Evolutionary conservation across 2,329 filamentous ascomycete genomes (phyloP), one percentile per base, ranked within the genome.

Genomic region (Penicillium digitatum): DNA sequence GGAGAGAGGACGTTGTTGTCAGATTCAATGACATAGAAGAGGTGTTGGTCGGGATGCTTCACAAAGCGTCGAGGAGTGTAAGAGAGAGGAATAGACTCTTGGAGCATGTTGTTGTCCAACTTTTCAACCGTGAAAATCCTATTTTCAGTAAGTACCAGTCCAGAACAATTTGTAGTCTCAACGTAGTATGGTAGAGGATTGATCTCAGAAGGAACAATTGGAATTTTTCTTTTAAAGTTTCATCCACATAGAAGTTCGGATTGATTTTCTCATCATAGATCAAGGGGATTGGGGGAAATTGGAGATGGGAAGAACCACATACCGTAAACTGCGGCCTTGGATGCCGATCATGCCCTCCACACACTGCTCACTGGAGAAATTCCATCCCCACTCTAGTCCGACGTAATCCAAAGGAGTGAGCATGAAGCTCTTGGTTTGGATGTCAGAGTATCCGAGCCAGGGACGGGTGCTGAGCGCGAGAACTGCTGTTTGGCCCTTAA

Each of bases 161-260:
- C 34, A 51, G 24, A 32, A 31, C 32, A 8, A 22, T 24, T 43
- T 10, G 20, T 38, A 44, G 44, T 38, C 34, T 45, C 27, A 32
- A 37, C 20, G 2, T 27, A 24, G 38, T n/a, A 24, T 42, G 26
- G 42, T 24, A 50, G 24, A 14, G 5, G 26, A 31, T 60, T 58
- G 66, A 68, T 76, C 72, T 95, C 91, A 95, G 91, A 86, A 95
- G 90, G 90, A 95, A 95, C 91, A 95, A 95, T 95, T 95, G 90
- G 86, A 81, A 69, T 38, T 50, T 69, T 59, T 66, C 39, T 48
- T 69, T 59, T 66, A 74, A 71, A 65, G 67, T 63, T 74, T 75
- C 69, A 64, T 79, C 80, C 79, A 76, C 73, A 78, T 71, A 48
- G 48, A 61, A 44, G 44, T 73, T 70, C 66, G 54, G 62, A 63